phyloP scores from a whole-genome alignment of 2,329 filamentous ascomycete species.

The Clonostachys rhizophaga region DNA sequence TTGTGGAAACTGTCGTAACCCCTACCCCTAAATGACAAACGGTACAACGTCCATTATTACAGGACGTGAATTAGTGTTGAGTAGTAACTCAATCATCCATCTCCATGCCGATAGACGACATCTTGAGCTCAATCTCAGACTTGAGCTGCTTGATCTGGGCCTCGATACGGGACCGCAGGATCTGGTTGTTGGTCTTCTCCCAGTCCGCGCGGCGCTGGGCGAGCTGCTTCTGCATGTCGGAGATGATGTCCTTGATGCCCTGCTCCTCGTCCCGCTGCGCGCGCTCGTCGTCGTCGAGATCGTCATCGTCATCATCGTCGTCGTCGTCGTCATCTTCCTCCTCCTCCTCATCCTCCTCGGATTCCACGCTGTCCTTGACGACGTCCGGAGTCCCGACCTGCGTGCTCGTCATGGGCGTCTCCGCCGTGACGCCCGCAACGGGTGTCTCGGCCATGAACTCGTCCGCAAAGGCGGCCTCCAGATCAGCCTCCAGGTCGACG shows the following conservation, averaged over 20 bases:
- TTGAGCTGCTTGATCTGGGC: slow-evolving; percentile 41
- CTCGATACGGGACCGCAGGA: slow-evolving; percentile 45
- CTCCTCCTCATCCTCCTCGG: slow-evolving; percentile 36
- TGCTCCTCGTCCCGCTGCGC: slow-evolving; percentile 44
- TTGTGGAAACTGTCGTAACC: too few relatives aligned
- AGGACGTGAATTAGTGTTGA: background rate
- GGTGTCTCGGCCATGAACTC: slow-evolving; percentile 32
- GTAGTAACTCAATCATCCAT: slow-evolving; percentile 20
- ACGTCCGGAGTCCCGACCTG: slow-evolving; percentile 36
- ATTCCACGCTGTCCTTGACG: slow-evolving; percentile 32
- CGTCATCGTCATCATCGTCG: slow-evolving; percentile 47
- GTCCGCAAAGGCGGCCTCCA: slow-evolving; percentile 48
- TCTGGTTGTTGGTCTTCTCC: slow-evolving; percentile 34
- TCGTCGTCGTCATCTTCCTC: slow-evolving; percentile 45
- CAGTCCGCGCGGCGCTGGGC: slow-evolving; percentile 37
- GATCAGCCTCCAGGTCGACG: slow-evolving; percentile 46
- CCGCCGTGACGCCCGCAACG: slow-evolving; percentile 31
- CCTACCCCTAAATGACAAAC: too few relatives aligned
- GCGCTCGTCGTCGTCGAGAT: slow-evolving; percentile 48
- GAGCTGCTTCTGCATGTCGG: slow-evolving; percentile 46
- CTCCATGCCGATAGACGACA: slow-evolving; percentile 35
- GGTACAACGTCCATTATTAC: background rate
- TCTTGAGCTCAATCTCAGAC: slow-evolving; percentile 38
- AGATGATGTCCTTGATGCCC: slow-evolving; percentile 50
- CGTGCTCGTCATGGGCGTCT: slow-evolving; percentile 37